phyloP scores from a whole-genome alignment of 192 early-diverging fungal species.

The Backusella tuberculispora region DNA sequence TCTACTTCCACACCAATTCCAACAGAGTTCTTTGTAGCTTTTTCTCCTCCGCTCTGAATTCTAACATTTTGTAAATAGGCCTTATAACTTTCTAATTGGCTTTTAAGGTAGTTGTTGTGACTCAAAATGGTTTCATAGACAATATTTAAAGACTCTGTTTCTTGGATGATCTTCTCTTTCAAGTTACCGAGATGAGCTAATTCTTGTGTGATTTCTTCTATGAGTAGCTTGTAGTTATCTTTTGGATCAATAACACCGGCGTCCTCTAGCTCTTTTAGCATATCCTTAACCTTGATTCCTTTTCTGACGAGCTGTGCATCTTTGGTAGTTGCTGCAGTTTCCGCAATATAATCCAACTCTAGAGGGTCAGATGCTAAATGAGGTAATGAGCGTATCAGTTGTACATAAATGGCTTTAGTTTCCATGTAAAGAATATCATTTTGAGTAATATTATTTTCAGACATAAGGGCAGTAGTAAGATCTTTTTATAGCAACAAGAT shows the following conservation, averaged over 20 bases:
- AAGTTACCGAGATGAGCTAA: constrained; percentile 90
- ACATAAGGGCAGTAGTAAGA: constrained; percentile 65
- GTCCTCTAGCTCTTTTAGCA: constrained; percentile 86
- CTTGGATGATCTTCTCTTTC: constrained; percentile 84
- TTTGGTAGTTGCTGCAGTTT: constrained; percentile 86
- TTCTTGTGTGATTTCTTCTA: constrained; percentile 91
- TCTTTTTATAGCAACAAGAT: constrained; percentile 29
- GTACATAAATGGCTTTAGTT: constrained; percentile 93
- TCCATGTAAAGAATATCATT: constrained; percentile 96
- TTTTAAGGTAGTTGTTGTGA: constrained; percentile 89
- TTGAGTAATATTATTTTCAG: constrained; percentile 88
- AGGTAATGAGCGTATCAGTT: constrained; percentile 90
- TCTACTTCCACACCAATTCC: constrained; percentile 67
- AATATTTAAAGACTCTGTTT: constrained; percentile 75
- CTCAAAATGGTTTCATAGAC: constrained; percentile 93
- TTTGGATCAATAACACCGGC: constrained; percentile 70
- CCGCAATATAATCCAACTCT: constrained; percentile 74
- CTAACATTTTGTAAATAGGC: constrained; percentile 94
- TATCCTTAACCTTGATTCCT: constrained; percentile 94
- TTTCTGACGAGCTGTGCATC: constrained; percentile 90
- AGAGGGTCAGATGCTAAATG: constrained; percentile 57
- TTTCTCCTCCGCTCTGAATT: constrained; percentile 60
- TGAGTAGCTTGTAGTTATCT: constrained; percentile 82
- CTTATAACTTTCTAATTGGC: constrained; percentile 93
- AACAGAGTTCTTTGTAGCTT: constrained; percentile 49